phyloP scores from a whole-genome alignment of 2,329 filamentous ascomycete genomes.

The Dendrostoma leiphaemia region DNA sequence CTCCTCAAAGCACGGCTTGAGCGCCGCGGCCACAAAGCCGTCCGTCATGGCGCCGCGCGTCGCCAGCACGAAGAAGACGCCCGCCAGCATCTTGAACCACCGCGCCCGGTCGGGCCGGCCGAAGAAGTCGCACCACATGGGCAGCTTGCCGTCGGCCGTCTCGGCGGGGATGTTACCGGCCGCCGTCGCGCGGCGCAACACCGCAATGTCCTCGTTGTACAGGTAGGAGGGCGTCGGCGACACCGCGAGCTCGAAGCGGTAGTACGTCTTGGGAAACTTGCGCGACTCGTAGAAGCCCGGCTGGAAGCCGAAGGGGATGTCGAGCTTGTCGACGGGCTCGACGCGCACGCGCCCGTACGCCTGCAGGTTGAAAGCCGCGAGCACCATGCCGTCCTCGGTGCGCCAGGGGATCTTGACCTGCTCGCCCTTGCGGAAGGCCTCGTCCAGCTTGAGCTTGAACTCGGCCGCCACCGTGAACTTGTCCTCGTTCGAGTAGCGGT shows the following conservation, averaged over 20 bases:
- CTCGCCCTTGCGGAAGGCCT: slow-evolving; percentile 43
- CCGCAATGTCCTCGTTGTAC: slow-evolving; percentile 30
- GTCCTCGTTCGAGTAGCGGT: slow-evolving; percentile 51
- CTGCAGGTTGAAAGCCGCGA: slow-evolving; percentile 66
- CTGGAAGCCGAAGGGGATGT: slow-evolving; percentile 68
- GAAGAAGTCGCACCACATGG: slow-evolving; percentile 72
- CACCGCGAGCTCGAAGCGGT: slow-evolving; percentile 62
- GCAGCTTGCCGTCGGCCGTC: slow-evolving; percentile 50
- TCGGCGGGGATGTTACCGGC: slow-evolving; percentile 37
- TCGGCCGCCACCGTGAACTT: slow-evolving; percentile 57
- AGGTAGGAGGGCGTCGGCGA: slow-evolving; percentile 58
- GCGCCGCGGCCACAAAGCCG: slow-evolving; percentile 50
- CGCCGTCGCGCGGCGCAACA: slow-evolving; percentile 24
- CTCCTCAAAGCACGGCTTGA: slow-evolving; percentile 57
- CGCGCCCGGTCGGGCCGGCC: slow-evolving; percentile 54
- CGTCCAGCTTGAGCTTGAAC: slow-evolving; percentile 61
- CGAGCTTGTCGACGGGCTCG: slow-evolving; percentile 52
- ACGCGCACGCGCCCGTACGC: slow-evolving; percentile 56
- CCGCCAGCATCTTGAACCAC: slow-evolving; percentile 64
- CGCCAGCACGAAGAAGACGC: slow-evolving; percentile 61
- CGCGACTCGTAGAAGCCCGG: slow-evolving; percentile 70
- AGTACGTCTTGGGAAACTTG: slow-evolving; percentile 62
- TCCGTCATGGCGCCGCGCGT: slow-evolving; percentile 58
- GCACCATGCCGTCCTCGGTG: slow-evolving; percentile 62
- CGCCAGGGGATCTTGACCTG: slow-evolving; percentile 50